Evolutionary conservation across 768 basidiomycete genomes (phyloP).

Genomic region (Boletus sp.): DNA sequence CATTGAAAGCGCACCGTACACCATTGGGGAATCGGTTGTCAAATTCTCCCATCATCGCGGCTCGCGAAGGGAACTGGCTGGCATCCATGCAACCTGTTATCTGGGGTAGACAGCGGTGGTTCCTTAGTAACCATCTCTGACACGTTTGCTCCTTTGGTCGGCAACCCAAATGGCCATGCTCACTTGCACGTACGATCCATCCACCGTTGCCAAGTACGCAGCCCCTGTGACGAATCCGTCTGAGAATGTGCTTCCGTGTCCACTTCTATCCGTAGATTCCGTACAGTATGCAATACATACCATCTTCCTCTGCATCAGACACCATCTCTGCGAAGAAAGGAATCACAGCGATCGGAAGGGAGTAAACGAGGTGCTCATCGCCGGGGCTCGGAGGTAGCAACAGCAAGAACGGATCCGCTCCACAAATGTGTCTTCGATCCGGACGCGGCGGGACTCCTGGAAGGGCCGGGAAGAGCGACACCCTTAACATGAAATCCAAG

Average conservation of each 20-base stretch:
- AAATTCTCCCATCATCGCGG: constrained; percentile 47
- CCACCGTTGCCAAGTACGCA: constrained; percentile 30
- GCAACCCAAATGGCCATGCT: not conserved
- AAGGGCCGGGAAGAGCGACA: too few relatives aligned
- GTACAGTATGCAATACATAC: constrained; percentile 35
- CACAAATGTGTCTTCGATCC: constrained; percentile 34
- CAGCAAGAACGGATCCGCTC: constrained; percentile 34
- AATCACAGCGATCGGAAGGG: not conserved
- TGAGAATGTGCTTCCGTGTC: constrained; percentile 32
- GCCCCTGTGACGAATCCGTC: constrained; percentile 40
- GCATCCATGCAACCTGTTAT: constrained; percentile 40
- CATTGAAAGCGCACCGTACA: constrained; percentile 50
- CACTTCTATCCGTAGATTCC: constrained; percentile 23
- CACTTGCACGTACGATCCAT: constrained; percentile 42
- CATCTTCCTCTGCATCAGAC: constrained; percentile 40
- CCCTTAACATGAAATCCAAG: too few relatives aligned
- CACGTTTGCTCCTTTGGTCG: too few relatives aligned
- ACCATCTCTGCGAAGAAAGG: constrained; percentile 31
- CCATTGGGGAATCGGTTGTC: constrained; percentile 52
- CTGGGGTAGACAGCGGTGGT: constrained; percentile 13
- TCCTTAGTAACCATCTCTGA: not conserved
- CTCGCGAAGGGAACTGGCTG: constrained; percentile 29
- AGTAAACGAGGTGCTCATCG: constrained; percentile 25
- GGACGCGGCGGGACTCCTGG: constrained; percentile 35
- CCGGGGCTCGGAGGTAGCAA: constrained; percentile 32